Percentiles rank a stretch among this genome's conserved stretches.
Conservation (phyloP, 164 flowering plant genomes). For the Annona squamosa region DNA sequence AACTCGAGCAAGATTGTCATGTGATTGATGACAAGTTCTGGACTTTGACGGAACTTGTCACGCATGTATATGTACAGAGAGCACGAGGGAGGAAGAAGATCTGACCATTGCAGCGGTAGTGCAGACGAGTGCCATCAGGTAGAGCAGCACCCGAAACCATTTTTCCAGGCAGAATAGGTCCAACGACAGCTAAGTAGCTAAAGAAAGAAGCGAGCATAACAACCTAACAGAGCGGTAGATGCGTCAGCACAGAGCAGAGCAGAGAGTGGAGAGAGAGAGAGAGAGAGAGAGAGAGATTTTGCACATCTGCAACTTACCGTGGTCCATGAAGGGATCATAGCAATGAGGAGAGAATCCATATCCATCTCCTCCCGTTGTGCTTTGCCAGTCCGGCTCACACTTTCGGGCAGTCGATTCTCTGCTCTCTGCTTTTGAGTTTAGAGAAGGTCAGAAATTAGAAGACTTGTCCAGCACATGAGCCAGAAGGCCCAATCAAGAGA, state of each 20-base stretch:
- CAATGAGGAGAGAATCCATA: constrained; percentile 18
- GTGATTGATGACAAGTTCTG: no score
- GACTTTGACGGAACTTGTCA: no score
- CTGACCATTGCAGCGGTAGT: constrained; percentile 83
- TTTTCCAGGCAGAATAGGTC: constrained; percentile 71
- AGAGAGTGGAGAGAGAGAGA: not conserved
- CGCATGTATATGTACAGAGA: no score
- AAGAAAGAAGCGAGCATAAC: constrained; percentile 45
- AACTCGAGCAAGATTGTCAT: no score
- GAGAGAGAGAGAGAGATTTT: not conserved
- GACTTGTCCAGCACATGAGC: no score
- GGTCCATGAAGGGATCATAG: constrained; percentile 47
- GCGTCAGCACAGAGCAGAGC: not conserved
- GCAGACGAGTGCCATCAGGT: constrained; percentile 64
- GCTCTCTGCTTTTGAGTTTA: no score
- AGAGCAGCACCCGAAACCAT: constrained; percentile 59
- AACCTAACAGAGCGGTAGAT: constrained; percentile 29
- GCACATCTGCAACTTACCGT: constrained; percentile 37
- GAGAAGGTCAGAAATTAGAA: no score
- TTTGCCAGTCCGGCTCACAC: not conserved
- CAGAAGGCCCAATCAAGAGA: no score
- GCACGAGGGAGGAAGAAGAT: not conserved
- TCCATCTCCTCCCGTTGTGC: not conserved
- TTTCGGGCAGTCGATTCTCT: no score
- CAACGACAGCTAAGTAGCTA: constrained; percentile 53